Evolutionary conservation across 345 rosid species (phyloP).

Genomic region (Crucihimalaya himalaica): DNA sequence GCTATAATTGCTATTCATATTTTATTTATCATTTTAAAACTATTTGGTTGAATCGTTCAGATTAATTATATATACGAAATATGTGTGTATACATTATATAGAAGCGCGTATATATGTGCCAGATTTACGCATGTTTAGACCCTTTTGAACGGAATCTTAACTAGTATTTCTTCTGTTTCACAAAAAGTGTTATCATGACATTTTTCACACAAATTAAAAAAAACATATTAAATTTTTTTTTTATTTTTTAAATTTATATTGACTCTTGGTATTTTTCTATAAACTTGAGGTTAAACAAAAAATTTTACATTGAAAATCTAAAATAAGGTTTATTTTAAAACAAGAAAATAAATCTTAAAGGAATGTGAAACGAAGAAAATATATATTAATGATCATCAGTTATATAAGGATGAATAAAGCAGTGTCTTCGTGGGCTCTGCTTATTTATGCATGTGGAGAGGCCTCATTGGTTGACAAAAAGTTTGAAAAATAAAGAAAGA

Average conservation of each 20-base stretch:
- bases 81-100: not conserved
- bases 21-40: not conserved
- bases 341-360: too few species aligned
- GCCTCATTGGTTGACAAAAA: slow-evolving; percentile 31
- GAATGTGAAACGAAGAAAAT: too few species aligned
- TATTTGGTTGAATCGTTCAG: not conserved
- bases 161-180: too few species aligned
- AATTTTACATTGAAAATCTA: too few species aligned
- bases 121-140: not conserved
- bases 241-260: too few species aligned
- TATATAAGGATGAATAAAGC: slow-evolving; percentile 1
- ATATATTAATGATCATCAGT: not conserved
- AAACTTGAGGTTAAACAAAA: too few species aligned
- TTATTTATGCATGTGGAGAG: slow-evolving; percentile 25
- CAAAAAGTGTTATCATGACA: too few species aligned
- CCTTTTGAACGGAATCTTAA: not conserved
- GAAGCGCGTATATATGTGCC: not conserved
- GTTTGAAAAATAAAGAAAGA: slow-evolving; percentile 2
- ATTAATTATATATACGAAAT: not conserved
- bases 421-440: slow-evolving; percentile 29
- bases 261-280: too few species aligned
- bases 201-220: too few species aligned
- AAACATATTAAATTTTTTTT: too few species aligned
- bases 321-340: too few species aligned
- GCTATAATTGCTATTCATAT: not conserved